phyloP scores from a whole-genome alignment of 164 flowering plant species.

The Berberis vulgaris region DNA sequence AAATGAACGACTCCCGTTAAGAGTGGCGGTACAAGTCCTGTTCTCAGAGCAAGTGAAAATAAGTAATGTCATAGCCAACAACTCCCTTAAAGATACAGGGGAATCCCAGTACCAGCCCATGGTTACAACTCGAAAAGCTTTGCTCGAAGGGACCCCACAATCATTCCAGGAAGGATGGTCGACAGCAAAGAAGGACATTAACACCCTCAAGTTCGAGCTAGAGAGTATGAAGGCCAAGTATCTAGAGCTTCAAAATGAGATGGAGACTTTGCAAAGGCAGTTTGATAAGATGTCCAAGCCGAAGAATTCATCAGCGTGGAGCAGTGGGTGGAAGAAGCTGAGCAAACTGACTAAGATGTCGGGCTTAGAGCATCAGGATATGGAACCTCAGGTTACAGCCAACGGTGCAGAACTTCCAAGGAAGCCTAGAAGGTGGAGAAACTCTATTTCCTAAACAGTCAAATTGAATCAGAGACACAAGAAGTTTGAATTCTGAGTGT shows the following conservation, averaged over 20 bases:
- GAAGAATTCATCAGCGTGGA: conserved; percentile 84
- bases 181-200: conserved; percentile 87
- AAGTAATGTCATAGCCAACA: conserved; percentile 82
- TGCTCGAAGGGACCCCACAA: conserved; percentile 85
- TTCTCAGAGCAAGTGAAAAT: conserved; percentile 93
- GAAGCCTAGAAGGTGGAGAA: conserved; percentile 93
- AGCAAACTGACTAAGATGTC: conserved; percentile 70
- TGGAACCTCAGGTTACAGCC: conserved; percentile 27
- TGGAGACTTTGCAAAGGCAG: conserved; percentile 79
- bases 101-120: conserved; percentile 59
- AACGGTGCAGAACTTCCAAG: conserved; percentile 31
- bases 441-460: conserved; percentile 61
- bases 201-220: conserved; percentile 91
- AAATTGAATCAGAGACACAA: background rate
- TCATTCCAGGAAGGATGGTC: conserved; percentile 99
- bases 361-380: conserved; percentile 35
- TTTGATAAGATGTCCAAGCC: conserved; percentile 73
- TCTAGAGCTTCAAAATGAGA: conserved; percentile 69
- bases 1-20: conserved; percentile 81
- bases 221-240: conserved; percentile 83
- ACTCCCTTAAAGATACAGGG: conserved; percentile 48
- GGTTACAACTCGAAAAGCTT: conserved; percentile 56
- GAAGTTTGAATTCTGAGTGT: background rate
- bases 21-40: conserved; percentile 89
- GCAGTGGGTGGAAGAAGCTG: conserved; percentile 90